A percentile compares a stretch with the other conserved stretches of the same genome.
Conservation (phyloP, 225 moss, liverwort and hornwort genomes). For the Neckera pumila region DNA sequence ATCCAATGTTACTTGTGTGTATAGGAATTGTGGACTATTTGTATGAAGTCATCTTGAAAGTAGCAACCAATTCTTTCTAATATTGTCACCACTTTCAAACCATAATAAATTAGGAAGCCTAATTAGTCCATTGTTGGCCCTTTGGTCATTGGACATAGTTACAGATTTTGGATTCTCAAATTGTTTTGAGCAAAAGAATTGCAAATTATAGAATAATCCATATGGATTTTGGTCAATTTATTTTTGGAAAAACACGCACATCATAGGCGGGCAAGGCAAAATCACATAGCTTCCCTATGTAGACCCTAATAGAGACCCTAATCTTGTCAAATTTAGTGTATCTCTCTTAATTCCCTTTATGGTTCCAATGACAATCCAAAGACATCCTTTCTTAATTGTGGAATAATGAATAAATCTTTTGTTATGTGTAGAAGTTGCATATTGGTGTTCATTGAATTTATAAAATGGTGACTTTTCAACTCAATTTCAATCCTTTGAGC, state of each 20-base stretch:
- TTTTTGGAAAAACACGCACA: neutral
- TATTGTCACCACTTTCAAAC: neutral
- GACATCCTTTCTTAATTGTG: rapidly evolving
- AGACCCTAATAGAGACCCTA: neutral
- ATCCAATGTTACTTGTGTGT: neutral
- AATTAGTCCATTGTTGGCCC: neutral
- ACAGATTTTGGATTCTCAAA: neutral
- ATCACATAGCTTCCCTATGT: neutral
- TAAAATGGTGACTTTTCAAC: too few species aligned
- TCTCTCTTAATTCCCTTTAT: neutral
- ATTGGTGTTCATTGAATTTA: neutral
- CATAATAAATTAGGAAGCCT: neutral
- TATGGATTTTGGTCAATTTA: neutral
- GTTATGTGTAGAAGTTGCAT: neutral
- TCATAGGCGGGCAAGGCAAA: neutral
- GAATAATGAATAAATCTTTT: neutral
- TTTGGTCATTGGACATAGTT: too few species aligned
- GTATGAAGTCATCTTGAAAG: neutral
- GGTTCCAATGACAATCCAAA: neutral
- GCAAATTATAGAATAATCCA: neutral
- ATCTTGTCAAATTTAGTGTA: neutral
- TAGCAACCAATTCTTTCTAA: neutral
- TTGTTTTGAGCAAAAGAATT: neutral
- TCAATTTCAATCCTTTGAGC: neutral
- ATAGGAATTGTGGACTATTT: neutral